Evolutionary conservation across 441 rosid species (phyloP), one percentile per base, ranked within the genome.

Genomic region (Syzygium syzygioides): DNA sequence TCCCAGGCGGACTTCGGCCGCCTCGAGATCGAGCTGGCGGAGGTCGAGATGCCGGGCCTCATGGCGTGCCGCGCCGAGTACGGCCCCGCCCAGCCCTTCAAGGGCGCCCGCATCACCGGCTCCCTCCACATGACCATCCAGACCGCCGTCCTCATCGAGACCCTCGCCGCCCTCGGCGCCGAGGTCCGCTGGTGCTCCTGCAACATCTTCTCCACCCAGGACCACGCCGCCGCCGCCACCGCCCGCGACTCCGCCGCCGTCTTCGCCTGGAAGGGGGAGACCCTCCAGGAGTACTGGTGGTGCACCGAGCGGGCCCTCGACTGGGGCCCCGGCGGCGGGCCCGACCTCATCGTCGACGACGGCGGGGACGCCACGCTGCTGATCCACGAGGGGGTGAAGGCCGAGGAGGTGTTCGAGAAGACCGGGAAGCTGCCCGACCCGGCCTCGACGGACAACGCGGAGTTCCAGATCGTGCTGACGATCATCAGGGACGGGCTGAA

Each of bases 251-350:
- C 99, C 68, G 99, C 98, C 5, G 91, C 99, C 6, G 98, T 97
- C 0, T 97, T 97, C 87, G 98, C 99, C 88, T 96, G 99, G 99
- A 97, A 97, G 90, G 99, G 99, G 0, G 98, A 96, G 94, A 97
- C 99, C 60, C 94, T 97, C 13, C 97, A 96, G 93, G 99, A 97
- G 89, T 97, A 97, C 89, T 97, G 99, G 99, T 96, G 99, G 99
- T 97, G 99, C 45, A 97, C 99, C 4, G 99, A 97, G 95, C 87
- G 97, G 4, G 96, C 99, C 26, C 96, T 97, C 32, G 99, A 97
- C n/a, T 97, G 99, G 99, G 99, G 99, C 57, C 97, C 97, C 1
- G 95, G 91, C 4, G 99, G 98, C 5, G 99, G 99, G 26, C 98
- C 98, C 11, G 98, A 95, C 89, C 95, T 97, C 25, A 95, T 97